These are phyloP conservation scores for Berberis thunbergii DNA, from an alignment of 164 flowering plant species.

Conservation along the genomic window DNA sequence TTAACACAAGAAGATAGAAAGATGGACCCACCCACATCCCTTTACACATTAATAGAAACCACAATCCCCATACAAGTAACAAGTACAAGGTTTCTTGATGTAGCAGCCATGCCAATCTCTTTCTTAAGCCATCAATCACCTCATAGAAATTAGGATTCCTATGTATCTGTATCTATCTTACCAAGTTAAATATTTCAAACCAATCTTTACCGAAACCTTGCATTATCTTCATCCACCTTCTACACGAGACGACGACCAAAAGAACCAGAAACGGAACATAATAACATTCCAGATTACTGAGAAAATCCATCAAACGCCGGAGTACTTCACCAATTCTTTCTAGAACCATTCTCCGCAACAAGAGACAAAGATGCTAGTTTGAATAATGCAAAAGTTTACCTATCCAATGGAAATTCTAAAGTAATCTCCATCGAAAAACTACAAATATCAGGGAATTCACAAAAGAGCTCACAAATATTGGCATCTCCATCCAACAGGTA, in stretches of 20 bases:
- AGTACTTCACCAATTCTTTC: background rate
- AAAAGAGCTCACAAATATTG: background rate
- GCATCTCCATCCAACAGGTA: background rate
- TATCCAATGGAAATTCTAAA: background rate
- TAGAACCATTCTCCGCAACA: background rate
- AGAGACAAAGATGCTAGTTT: conserved; percentile 8
- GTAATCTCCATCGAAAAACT: background rate
- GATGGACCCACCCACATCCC: background rate
- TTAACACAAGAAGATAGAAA: conserved; percentile 5
- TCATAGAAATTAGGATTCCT: too few species aligned
- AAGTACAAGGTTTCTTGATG: background rate
- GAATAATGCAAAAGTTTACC: background rate
- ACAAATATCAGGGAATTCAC: background rate
- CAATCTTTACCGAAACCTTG: too few species aligned
- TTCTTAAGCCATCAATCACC: background rate
- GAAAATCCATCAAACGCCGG: too few species aligned
- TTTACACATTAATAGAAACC: background rate
- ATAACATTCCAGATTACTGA: too few species aligned
- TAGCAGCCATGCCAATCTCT: background rate
- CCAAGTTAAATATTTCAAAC: too few species aligned
- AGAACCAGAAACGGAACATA: too few species aligned
- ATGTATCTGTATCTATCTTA: too few species aligned
- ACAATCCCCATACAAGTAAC: background rate
- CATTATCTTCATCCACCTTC: too few species aligned
- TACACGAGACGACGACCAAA: too few species aligned